Evolutionary conservation across 169 alveolate genomes (phyloP), one percentile per base, ranked within the genome.

Genomic region (Eimeria maxima): DNA sequence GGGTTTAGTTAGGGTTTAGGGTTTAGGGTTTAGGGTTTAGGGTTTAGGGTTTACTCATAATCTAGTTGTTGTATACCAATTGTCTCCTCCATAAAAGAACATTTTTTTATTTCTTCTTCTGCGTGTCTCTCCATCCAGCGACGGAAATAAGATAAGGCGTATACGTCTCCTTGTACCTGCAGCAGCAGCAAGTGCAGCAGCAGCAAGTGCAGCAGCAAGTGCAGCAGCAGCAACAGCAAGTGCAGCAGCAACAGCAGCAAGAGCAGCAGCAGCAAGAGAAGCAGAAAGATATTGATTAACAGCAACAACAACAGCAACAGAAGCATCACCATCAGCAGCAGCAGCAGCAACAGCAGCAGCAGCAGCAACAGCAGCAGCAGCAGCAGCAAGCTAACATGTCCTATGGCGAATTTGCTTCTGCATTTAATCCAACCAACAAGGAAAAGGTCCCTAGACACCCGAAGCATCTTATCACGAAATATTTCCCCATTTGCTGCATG

Each of bases 361-460:
- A 74, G 86, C 86, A 33, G 86, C 50, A 74, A 38, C 42, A 74
- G 57, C 57, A 50, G 57, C 57, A 50, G 57, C 18, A 50, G 57
- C 11, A n/a, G n/a, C n/a, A n/a, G n/a, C n/a, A n/a, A n/a, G n/a
- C 57, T 50, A 11, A 50, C 57, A 50, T 50, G 57, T 50, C 57
- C 57, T 8, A 53, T 90, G 8, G 95, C 95, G 67, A 67, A 90
- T 20, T 60, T 53, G 69, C 63, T 18, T 29, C 95, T 45, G 86
- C 95, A 90, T 71, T 90, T 90, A n/a, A 90, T 50, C 95, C 95
- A 90, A 2, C 95, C 95, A 47, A 90, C 95, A 76, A 90, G 71
- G 42, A 63, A 65, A 53, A 90, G 88, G 44, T 90, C 95, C 20
- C 76, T 44, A 4, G 73, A 69, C 14, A 55, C 76, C 53, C 63